Percentiles rank a stretch among this genome's conserved stretches.
phyloP scores from a whole-genome alignment of 768 basidiomycete genomes.

The Nidularia pulvinata region DNA sequence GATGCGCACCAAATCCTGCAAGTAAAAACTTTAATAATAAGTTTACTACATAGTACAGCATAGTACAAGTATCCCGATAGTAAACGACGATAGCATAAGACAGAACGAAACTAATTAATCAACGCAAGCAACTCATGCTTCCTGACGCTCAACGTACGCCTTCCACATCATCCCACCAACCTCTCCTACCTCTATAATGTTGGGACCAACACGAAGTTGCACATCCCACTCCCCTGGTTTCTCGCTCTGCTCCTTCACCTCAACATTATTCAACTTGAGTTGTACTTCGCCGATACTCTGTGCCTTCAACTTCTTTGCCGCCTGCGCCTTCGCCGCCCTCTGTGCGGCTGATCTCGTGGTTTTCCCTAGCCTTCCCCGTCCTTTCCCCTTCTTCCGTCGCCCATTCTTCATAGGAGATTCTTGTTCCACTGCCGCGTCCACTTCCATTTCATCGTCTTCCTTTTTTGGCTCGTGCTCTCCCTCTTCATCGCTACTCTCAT shows the following conservation, averaged over 20 bases:
- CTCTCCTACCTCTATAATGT: constrained; percentile 73
- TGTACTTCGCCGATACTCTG: constrained; percentile 57
- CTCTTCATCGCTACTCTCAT: constrained; percentile 54
- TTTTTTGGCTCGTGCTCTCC: constrained; percentile 31
- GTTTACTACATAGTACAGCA: not conserved
- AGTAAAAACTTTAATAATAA: not conserved
- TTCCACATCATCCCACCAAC: constrained; percentile 72
- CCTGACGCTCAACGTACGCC: constrained; percentile 50
- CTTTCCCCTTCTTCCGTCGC: constrained; percentile 33
- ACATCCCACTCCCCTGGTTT: constrained; percentile 61
- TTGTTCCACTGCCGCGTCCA: constrained; percentile 38
- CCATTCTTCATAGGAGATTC: constrained; percentile 39
- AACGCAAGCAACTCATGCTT: not conserved
- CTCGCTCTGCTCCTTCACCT: constrained; percentile 43
- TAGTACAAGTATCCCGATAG: not conserved
- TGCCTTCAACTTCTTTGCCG: constrained; percentile 36
- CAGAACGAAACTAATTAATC: not conserved
- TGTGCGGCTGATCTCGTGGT: constrained; percentile 26
- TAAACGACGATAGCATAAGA: not conserved
- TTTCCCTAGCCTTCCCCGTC: constrained; percentile 32
- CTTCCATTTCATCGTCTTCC: constrained; percentile 43
- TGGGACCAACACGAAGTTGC: constrained; percentile 55
- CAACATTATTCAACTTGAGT: constrained; percentile 61
- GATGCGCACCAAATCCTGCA: not conserved
- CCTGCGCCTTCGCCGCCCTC: constrained; percentile 17